Base-by-base conservation (phyloP, 495 filamentous ascomycete species). In the Penicillium lividum region DNA sequence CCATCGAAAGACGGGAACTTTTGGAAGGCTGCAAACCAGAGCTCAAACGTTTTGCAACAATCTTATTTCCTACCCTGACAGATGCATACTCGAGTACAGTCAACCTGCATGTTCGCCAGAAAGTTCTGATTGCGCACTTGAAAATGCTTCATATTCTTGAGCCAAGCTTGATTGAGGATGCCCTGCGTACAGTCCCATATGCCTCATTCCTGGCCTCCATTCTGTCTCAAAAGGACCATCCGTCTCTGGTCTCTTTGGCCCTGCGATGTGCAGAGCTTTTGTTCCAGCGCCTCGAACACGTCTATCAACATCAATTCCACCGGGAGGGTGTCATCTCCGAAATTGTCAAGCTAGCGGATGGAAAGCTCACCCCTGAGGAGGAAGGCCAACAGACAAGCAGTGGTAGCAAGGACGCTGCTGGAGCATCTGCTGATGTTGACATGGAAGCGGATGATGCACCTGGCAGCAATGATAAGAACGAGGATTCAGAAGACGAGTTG, bases 91-190 rank as follows among this genome's bases (percentile, higher is more conserved):
- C 94, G 3, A 98, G 94, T 73, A 99, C 95, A 4, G 93, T 99
- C 56, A 99, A 99, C 68, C 77, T 98, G n/a, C 89, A 81, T 50
- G 95, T 99, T 15, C 91, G 95, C n/a, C 91, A 98, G 65, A 97
- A 95, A 76, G 95, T 98, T 16, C 80, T 99, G 43, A 89, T 86
- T 31, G 94, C 95, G 18, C 95, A 99, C 62, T 78, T 98, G 31
- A 97, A 98, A 76, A 98, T 99, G 92, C 83, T 99, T 11, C 96
- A 92, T n/a, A 96, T 97, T 61, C 67, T 98, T 18, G 93, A 97
- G 64, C 80, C 82, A 10, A 80, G 82, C 36, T 89, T 99, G 45
- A 81, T 99, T 13, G 84, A 90, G 56, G 93, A 96, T 51, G 88
- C 94, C 40, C 75, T 99, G 16, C 89, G 89, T n/a, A 80, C 89